Conservation (phyloP, 108 stramenopile genomes). For the Skeletonema costatum region DNA sequence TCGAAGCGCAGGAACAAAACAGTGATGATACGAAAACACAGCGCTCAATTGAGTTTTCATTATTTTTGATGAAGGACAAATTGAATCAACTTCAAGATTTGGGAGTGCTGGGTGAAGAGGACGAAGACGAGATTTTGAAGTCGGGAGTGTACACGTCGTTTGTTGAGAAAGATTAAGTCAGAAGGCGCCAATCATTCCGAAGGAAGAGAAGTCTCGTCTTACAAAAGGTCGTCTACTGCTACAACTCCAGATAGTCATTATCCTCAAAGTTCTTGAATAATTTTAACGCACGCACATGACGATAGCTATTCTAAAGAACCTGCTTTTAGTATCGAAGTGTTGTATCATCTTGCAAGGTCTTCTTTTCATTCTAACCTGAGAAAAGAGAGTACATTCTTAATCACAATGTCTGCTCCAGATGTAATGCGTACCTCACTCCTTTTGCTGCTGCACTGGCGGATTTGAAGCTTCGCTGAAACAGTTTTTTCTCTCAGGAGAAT, state of each 20-base stretch:
- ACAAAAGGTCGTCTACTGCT: background rate
- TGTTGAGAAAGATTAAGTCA: background rate
- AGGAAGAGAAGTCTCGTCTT: background rate
- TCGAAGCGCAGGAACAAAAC: background rate
- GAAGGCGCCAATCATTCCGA: background rate
- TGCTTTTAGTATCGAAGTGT: too few species aligned
- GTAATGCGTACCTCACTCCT: background rate
- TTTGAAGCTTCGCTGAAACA: background rate
- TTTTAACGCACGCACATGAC: too few species aligned
- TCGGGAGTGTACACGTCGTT: background rate
- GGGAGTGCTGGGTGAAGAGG: background rate
- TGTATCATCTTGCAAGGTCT: too few species aligned
- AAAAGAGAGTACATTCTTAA: background rate
- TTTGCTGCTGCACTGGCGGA: background rate
- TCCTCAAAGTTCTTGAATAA: too few species aligned
- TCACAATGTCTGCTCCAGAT: background rate
- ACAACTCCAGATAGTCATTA: background rate
- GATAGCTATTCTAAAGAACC: too few species aligned
- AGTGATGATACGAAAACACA: background rate
- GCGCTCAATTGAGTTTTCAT: background rate
- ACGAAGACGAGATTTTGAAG: background rate
- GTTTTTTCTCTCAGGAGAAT: background rate
- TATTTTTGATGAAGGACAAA: constrained; percentile 4
- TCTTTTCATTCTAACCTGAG: background rate
- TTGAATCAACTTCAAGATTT: background rate